phyloP scores from a whole-genome alignment of 345 rosid genomes.

The Heritiera fomes region DNA sequence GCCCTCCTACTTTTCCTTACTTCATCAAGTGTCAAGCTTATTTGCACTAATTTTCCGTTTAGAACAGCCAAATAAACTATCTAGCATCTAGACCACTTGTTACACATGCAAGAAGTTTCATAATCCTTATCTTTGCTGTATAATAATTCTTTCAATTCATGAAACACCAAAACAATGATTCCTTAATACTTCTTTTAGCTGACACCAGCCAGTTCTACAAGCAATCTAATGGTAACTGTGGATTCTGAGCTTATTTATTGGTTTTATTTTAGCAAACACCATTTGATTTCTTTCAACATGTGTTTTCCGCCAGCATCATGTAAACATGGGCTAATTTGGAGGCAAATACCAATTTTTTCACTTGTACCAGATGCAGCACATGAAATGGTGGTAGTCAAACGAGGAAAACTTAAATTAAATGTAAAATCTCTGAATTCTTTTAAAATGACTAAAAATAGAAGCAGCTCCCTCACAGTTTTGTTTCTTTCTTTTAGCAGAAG shows the following conservation, averaged over 20 bases:
- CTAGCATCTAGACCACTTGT: neutral
- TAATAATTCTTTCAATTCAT: neutral
- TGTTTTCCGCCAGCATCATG: neutral
- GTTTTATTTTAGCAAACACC: neutral
- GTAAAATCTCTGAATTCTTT: neutral
- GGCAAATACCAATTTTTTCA: constrained; percentile 1
- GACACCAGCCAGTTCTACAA: neutral
- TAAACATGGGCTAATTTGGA: neutral
- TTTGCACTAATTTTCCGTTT: neutral
- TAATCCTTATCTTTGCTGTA: neutral
- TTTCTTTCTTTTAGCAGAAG: neutral
- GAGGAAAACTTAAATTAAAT: neutral
- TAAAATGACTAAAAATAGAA: neutral
- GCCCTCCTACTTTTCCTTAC: neutral
- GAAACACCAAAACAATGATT: neutral
- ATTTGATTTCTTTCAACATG: neutral
- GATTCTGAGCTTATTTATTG: neutral
- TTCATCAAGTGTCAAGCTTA: neutral
- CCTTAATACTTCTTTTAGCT: neutral
- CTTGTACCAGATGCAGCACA: neutral
- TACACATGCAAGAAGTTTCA: constrained; percentile 7
- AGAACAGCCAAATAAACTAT: neutral
- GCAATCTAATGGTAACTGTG: neutral
- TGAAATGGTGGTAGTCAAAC: neutral
- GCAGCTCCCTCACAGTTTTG: neutral